Percentiles rank a stretch among this genome's conserved stretches.
These are phyloP conservation scores for Amorphotheca resinae DNA, from an alignment of 495 filamentous ascomycete genomes.

Conservation along the genomic window DNA sequence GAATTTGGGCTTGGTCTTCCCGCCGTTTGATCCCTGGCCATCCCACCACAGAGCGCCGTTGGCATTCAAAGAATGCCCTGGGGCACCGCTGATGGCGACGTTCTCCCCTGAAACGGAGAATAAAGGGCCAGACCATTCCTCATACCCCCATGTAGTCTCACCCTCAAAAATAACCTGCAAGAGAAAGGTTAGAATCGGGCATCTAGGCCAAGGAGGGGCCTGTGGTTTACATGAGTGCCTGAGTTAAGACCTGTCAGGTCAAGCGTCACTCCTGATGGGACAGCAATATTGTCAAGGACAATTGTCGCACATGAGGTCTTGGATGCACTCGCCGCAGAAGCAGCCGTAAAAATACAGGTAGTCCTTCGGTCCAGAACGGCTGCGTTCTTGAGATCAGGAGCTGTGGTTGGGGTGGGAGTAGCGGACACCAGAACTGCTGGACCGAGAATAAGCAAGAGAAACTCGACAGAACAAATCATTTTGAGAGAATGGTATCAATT, in stretches of 20 bases:
- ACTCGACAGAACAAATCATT: slow-evolving; percentile 13
- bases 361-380: slow-evolving; percentile 15
- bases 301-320: slow-evolving; percentile 35
- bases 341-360: slow-evolving; percentile 31
- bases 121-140: slow-evolving; percentile 38
- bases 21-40: slow-evolving; percentile 36
- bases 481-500: slow-evolving; percentile 3
- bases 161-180: slow-evolving; percentile 39
- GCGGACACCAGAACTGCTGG: slow-evolving; percentile 8
- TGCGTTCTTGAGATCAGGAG: slow-evolving; percentile 8
- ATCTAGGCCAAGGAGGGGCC: background rate
- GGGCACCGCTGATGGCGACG: slow-evolving; percentile 34
- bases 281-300: slow-evolving; percentile 28
- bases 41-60: slow-evolving; percentile 41
- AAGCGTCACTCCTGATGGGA: slow-evolving; percentile 35
- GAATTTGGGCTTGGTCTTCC: slow-evolving; percentile 43
- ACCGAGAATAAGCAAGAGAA: slow-evolving; percentile 14
- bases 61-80: slow-evolving; percentile 31
- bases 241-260: slow-evolving; percentile 31
- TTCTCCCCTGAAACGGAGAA: slow-evolving; percentile 35
- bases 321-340: slow-evolving; percentile 26
- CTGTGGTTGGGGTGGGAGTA: slow-evolving; percentile 12
- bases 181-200: slow-evolving; percentile 19
- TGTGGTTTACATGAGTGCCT: slow-evolving; percentile 30
- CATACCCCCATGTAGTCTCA: slow-evolving; percentile 35